Base-by-base conservation (phyloP, 2,329 filamentous ascomycete species). In the Aspergillus texensis region DNA sequence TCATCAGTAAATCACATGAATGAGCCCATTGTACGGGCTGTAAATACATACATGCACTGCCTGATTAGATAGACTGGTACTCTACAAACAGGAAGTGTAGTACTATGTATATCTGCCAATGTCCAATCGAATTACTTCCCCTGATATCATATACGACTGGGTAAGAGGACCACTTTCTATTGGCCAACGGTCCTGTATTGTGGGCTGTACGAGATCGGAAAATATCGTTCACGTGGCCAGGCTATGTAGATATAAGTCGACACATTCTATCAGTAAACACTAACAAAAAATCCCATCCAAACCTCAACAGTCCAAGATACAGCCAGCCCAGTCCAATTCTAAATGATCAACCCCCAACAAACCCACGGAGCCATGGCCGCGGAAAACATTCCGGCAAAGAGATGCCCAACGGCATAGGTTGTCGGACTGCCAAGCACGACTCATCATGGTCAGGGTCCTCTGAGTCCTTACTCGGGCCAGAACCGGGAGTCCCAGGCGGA, bases 401-500 rank as follows among this genome's bases (percentile, higher is more conserved):
- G 16, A 26, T 24, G 11, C 57, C 30, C 45, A 52, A 50, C 59
- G 62, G 60, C 60, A 62, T 36, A 24, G 28, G 24, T 59, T 34
- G 21, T 62, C 62, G 59, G 62, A 58, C 58, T n/a, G 14, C 24
- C 45, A 34, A 34, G 32, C 36, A 50, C 26, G 57, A n/a, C 21
- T 24, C 24, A 30, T 46, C 57, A 45, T 24, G 43, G 21, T 39
- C 28, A 32, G n/a, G 16, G 19, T 41, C 39, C 16, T n/a, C 39
- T 41, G 2, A 30, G 28, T 32, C 11, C 26, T 36, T 12, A 41
- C 53, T 65, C 63, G 61, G 61, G 63, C 61, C 63, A 52, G 60
- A 60, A 53, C 57, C 63, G 50, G 62, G 58, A 56, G 56, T 54
- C 48, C 52, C 50, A 61, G 45, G 61, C 61, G 60, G 55, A 56